These are phyloP conservation scores for Vararia minispora DNA, from an alignment of 768 basidiomycete species.

Conservation along the genomic window DNA sequence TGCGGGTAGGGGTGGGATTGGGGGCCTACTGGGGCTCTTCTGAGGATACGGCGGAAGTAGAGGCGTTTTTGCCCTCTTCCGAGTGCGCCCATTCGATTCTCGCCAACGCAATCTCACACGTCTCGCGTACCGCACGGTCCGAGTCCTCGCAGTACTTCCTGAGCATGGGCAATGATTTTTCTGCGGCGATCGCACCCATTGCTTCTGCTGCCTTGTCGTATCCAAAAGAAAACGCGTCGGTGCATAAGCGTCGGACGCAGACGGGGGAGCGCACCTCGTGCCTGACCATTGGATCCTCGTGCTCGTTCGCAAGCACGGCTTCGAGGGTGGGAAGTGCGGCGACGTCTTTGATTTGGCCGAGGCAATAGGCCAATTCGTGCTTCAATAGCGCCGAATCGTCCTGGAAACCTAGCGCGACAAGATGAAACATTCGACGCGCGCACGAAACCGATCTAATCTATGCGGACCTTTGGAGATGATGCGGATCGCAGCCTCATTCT, in stretches of 20 bases:
- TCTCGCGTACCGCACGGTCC: conserved; percentile 76
- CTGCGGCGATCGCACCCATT: conserved; percentile 83
- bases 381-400: conserved; percentile 88
- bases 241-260: background rate
- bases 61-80: conserved; percentile 60
- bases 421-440: background rate
- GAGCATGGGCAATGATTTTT: conserved; percentile 56
- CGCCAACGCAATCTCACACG: conserved; percentile 92
- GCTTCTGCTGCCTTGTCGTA: conserved; percentile 99
- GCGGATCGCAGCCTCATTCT: conserved; percentile 63
- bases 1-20: background rate
- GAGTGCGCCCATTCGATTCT: conserved; percentile 92
- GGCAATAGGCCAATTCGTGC: conserved; percentile 94
- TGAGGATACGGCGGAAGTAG: conserved; percentile 21
- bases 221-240: background rate
- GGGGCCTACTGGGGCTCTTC: conserved; percentile 27
- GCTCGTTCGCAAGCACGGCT: conserved; percentile 52
- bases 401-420: conserved; percentile 56
- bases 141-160: conserved; percentile 60
- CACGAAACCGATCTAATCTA: background rate
- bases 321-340: conserved; percentile 74
- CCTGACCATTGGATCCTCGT: conserved; percentile 91
- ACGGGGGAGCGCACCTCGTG: conserved; percentile 77
- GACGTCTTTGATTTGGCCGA: conserved; percentile 77
- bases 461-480: conserved; percentile 75